These are phyloP conservation scores for Breviolum minutum DNA, from an alignment of 73 alveolate species.

Conservation along the genomic window DNA sequence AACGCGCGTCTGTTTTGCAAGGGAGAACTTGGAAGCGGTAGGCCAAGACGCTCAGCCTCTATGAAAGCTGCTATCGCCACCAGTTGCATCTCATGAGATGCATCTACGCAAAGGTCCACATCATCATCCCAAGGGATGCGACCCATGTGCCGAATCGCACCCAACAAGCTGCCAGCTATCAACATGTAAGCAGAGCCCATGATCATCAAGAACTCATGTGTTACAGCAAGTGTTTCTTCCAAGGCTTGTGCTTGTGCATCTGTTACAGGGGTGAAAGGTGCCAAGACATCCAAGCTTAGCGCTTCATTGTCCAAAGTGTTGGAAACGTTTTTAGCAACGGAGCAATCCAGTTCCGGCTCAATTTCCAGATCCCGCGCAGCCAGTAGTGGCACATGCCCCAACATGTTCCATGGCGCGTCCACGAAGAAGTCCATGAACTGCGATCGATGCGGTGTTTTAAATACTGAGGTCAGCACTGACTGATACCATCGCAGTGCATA, in stretches of 20 bases:
- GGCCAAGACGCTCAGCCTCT: conserved; percentile 4
- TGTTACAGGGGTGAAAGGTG: conserved; percentile 8
- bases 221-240: conserved; percentile 23
- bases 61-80: not conserved
- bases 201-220: conserved; percentile 6
- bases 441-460: too few species aligned
- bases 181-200: conserved; percentile 35
- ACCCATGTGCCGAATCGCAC: conserved; percentile 62
- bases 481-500: conserved; percentile 24
- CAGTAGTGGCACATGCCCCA: not conserved
- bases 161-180: conserved; percentile 74
- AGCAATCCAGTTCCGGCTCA: not conserved
- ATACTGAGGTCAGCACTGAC: not conserved
- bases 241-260: conserved; percentile 2
- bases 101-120: conserved; percentile 63
- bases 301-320: not conserved
- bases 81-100: conserved; percentile 36
- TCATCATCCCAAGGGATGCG: conserved; percentile 72
- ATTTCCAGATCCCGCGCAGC: not conserved
- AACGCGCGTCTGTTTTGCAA: not conserved
- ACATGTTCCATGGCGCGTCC: not conserved
- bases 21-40: not conserved
- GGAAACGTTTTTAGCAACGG: too few species aligned
- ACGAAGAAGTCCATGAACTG: not conserved
- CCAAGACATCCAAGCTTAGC: not conserved